Evolutionary conservation across 805 yeast species (phyloP), one percentile per base, ranked within the genome.

Genomic region (Candida piceae): DNA sequence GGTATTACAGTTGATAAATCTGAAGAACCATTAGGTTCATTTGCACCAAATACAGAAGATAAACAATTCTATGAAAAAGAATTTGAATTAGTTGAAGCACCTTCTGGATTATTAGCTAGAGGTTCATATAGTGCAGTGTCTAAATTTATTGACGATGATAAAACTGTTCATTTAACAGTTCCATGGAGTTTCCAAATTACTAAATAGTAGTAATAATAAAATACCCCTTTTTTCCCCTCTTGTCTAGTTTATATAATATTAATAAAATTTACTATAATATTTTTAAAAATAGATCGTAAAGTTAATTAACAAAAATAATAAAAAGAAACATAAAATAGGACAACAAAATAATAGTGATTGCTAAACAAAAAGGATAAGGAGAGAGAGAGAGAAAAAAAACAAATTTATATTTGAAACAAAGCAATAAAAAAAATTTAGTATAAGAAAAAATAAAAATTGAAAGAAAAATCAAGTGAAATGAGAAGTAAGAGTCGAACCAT

Each of bases 11-110:
- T 89, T 28, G 95, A 86, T 57, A 85, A 82, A 56, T 64, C 80
- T 29, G 94, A 85, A 46, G 95, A 87, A 59, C 93, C 89, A 31
- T 72, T 87, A 57, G 97, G 97, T 4, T 80, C 93, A 4, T 89
- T 80, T 59, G 89, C 95, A 8, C 97, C 97, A 49, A 84, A 77
- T 58, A 87, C 96, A 4, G 69, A 65, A 39, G 85, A 76, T 29
- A 84, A 81, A 55, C 95, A 95, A 7, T 81, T 60, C 56, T 88
- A 88, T 58, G 96, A 87, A 55, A 46, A 50, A 18, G 60, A 55
- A 27, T 81, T 78, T 47, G 83, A 80, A 9, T 84, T 74, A 53
- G 88, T 84, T 41, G 95, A 87, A 60, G 96, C 96, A 5, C 97
- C 97, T 25, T 72, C 86, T 31, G 97, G 97, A 1, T 60, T 89